phyloP scores from a whole-genome alignment of 768 basidiomycete species.

The Roridomyces roridus region DNA sequence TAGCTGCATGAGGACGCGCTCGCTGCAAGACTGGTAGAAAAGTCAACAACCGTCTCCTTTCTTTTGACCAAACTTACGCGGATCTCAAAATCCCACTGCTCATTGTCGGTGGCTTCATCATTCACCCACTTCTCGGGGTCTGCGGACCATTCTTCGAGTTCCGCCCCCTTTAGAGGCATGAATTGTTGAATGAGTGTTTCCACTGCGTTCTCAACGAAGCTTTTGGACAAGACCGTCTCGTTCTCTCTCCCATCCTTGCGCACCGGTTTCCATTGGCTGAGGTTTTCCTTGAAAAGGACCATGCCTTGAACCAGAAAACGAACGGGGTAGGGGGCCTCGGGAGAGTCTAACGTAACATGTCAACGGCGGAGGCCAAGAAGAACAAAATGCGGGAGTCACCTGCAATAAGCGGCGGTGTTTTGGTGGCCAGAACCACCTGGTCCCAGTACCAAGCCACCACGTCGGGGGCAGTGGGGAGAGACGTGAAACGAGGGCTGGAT shows the following conservation, averaged over 20 bases:
- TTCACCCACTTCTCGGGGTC: conserved; percentile 98
- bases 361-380: background rate
- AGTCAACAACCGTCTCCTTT: background rate
- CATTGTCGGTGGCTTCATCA: conserved; percentile 85
- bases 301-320: conserved; percentile 84
- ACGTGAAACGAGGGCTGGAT: conserved; percentile 61
- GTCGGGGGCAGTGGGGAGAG: conserved; percentile 66
- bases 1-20: conserved; percentile 87
- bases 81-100: conserved; percentile 93
- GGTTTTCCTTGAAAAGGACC: conserved; percentile 84
- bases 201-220: conserved; percentile 78
- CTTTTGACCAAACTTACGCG: conserved; percentile 58
- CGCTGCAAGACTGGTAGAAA: conserved; percentile 79
- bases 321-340: conserved; percentile 72
- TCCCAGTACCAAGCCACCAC: conserved; percentile 84
- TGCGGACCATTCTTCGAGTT: conserved; percentile 82
- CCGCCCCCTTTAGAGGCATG: conserved; percentile 81
- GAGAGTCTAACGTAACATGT: conserved; percentile 55
- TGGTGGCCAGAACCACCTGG: conserved; percentile 75
- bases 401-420: conserved; percentile 57
- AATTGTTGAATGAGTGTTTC: conserved; percentile 81
- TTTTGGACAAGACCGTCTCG: conserved; percentile 68
- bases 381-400: conserved; percentile 44
- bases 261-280: conserved; percentile 76
- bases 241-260: conserved; percentile 67